Base-by-base conservation (phyloP, 768 basidiomycete species). In the Podaxis pistillaris region DNA sequence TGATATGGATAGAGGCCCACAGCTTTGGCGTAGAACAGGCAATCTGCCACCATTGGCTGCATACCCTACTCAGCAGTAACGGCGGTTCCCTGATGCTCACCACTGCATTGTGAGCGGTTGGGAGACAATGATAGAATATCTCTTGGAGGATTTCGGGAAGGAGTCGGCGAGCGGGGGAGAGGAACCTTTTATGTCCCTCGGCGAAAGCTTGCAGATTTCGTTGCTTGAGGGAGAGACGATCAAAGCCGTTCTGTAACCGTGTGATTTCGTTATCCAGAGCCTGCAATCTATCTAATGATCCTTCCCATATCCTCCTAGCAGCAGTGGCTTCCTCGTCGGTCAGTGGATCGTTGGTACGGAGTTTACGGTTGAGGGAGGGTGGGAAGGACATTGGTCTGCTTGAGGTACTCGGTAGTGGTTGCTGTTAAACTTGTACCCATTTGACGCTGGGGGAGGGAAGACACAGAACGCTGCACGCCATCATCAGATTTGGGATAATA, bases 21-120 rank as follows among this genome's bases (percentile, higher is more conserved):
- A 67, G 47, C 19, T 30, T 53, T 26, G 63, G 66, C 6, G 60
- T 64, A n/a, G 64, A 65, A 4, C 57, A 60, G 22, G 62, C 59
- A 28, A 67, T 40, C 30, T 33, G 58, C 2, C 66, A 49, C 66
- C 66, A 67, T 2, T 40, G 46, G 26, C 51, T 41, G 46, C 62
- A 67, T 5, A 67, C 51, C 19, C 33, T 62, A 13, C 64, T 60
- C 5, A 67, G 56, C 7, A 65, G 37, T 52, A 67, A 40, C 3
- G 66, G 66, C 17, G 62, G 52, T 19, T 55, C 44, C 6, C 12
- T 17, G 37, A 8, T 24, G 64, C 56, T 57, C 50, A 67, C 40
- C 17, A 65, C 41, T n/a, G 66, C 44, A 38, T 59, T 54, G 38
- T 63, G 65, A 7, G 57, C 36, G 6, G 52, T 50, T 17, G 65